Conservation (phyloP, 495 filamentous ascomycete species). For the Parmelia sp. region DNA sequence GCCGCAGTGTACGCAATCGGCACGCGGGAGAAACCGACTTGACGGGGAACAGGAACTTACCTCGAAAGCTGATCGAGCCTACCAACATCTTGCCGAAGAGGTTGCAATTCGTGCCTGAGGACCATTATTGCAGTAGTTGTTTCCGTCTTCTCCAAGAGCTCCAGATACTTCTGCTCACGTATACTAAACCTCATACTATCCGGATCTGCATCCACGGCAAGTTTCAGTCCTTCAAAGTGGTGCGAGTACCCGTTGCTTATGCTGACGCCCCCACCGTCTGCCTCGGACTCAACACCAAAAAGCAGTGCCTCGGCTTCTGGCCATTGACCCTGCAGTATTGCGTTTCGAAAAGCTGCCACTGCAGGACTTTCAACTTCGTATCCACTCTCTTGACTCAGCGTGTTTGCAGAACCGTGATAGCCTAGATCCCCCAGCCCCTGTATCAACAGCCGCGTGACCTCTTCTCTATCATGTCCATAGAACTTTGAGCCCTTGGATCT, state of each 20-base stretch:
- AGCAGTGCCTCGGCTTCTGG: constrained; percentile 74
- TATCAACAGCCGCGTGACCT: constrained; percentile 87
- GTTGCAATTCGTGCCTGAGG: constrained; percentile 80
- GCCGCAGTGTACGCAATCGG: constrained; percentile 1
- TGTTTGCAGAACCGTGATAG: constrained; percentile 67
- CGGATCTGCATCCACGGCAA: constrained; percentile 52
- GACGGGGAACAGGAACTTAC: constrained; percentile 34
- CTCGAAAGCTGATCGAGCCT: constrained; percentile 78
- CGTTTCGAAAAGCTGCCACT: constrained; percentile 76
- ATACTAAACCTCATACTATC: constrained; percentile 70
- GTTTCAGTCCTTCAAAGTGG: constrained; percentile 35
- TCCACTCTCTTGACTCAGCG: constrained; percentile 74
- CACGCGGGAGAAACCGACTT: not conserved
- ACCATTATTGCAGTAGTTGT: constrained; percentile 68
- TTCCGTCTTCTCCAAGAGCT: constrained; percentile 74
- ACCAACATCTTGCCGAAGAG: constrained; percentile 69
- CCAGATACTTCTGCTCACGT: constrained; percentile 90
- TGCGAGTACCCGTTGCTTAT: constrained; percentile 25
- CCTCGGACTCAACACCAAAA: constrained; percentile 49
- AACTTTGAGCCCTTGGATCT: constrained; percentile 38
- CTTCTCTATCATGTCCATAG: constrained; percentile 84
- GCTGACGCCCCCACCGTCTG: constrained; percentile 45
- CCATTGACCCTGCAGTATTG: constrained; percentile 81
- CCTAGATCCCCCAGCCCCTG: constrained; percentile 85
- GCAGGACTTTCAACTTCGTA: constrained; percentile 79